Percentiles rank a stretch among this genome's conserved stretches.
Evolutionary conservation across 2,329 filamentous ascomycete genomes (phyloP).

Genomic region (Aspergillaceae sp.): DNA sequence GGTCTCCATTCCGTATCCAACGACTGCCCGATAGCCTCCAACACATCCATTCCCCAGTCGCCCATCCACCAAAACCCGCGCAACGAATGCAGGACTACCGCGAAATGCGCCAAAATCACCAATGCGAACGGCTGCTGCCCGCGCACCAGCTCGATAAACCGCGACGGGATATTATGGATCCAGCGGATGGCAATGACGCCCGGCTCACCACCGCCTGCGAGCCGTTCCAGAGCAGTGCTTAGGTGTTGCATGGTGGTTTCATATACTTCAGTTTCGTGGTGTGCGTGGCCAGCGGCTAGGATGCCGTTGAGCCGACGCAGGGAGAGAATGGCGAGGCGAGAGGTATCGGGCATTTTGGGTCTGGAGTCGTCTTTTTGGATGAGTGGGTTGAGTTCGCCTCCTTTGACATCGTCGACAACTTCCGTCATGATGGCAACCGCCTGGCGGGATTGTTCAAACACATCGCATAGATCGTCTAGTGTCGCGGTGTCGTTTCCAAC

Average conservation of each 20-base stretch:
- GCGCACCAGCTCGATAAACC: constrained; percentile 44
- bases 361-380: constrained; percentile 12
- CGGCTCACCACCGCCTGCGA: constrained; percentile 23
- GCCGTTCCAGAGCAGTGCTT: constrained; percentile 17
- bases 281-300: constrained; percentile 13
- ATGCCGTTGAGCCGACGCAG: constrained; percentile 18
- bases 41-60: constrained; percentile 56
- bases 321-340: constrained; percentile 19
- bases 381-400: constrained; percentile 20
- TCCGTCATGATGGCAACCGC: constrained; percentile 19
- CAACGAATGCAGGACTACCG: constrained; percentile 48
- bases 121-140: constrained; percentile 34
- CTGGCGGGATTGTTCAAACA: constrained; percentile 22
- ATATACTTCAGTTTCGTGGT: constrained; percentile 19
- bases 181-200: constrained; percentile 41
- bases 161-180: constrained; percentile 54
- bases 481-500: constrained; percentile 3
- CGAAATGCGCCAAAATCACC: constrained; percentile 37
- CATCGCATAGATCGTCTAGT: constrained; percentile 24
- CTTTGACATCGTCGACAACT: constrained; percentile 15
- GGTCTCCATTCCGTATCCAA: constrained; percentile 21
- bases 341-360: constrained; percentile 30
- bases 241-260: constrained; percentile 20
- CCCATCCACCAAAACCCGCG: constrained; percentile 62
- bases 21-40: constrained; percentile 47